A percentile compares a stretch with the other conserved stretches of the same genome.
Evolutionary conservation across 805 yeast genomes (phyloP).

Genomic region (Lachancea fermentati): DNA sequence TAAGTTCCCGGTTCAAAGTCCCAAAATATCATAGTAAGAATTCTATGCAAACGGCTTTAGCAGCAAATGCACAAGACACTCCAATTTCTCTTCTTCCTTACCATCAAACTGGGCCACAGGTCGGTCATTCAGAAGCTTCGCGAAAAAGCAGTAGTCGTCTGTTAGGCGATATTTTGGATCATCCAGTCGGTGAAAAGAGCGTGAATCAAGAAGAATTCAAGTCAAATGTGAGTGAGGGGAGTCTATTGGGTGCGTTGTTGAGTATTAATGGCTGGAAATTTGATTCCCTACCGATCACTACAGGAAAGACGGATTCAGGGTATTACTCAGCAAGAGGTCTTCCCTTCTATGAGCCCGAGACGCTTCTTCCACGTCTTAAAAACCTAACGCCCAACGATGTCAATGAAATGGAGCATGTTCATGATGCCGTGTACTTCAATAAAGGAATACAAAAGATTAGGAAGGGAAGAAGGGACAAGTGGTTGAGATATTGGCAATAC

Average conservation of each 20-base stretch:
- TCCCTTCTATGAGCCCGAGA: constrained; percentile 36
- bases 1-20: constrained; percentile 27
- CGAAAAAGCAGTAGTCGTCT: constrained; percentile 21
- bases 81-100: constrained; percentile 21
- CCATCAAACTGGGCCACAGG: background rate
- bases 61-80: constrained; percentile 22
- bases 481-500: constrained; percentile 44
- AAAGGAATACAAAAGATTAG: constrained; percentile 40
- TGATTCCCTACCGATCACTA: constrained; percentile 25
- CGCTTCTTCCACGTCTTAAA: constrained; percentile 26
- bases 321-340: constrained; percentile 36
- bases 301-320: constrained; percentile 15
- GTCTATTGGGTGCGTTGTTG: too few species aligned
- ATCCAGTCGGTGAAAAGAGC: constrained; percentile 8
- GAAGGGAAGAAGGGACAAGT: constrained; percentile 38
- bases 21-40: constrained; percentile 32
- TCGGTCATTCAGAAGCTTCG: background rate
- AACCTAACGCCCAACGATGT: constrained; percentile 34
- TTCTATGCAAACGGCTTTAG: constrained; percentile 28
- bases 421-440: constrained; percentile 43
- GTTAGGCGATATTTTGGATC: constrained; percentile 20
- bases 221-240: too few species aligned
- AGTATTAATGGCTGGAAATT: constrained; percentile 33
- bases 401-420: constrained; percentile 44
- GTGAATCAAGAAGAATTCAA: constrained; percentile 5